Base-by-base conservation (phyloP, 2,329 filamentous ascomycete genomes). In the Colletotrichum truncatum region DNA sequence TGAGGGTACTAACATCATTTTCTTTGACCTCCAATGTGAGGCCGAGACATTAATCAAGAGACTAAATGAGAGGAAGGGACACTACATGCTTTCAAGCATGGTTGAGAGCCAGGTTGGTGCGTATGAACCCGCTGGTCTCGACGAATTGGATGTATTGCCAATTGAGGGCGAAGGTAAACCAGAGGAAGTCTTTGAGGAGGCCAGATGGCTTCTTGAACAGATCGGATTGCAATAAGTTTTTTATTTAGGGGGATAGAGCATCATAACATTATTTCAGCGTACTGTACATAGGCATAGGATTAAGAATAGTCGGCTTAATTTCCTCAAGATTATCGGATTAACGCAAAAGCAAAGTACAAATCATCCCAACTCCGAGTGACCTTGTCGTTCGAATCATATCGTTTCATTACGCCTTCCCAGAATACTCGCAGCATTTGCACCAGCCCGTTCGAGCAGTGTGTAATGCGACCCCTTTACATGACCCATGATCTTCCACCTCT, bases 41-140 rank as follows among this genome's bases (percentile, higher is more conserved):
- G 43, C 67, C 4, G 73, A 77, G n/a, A 69, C 70, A 16, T 49
- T 81, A 6, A 59, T 69, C 6, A 49, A 70, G 25, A 73, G 78
- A 4, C 48, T 75, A 4, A 62, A 71, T 6, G 49, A 66, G 30
- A 70, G 78, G 12, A 64, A 70, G 34, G 73, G 69, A 0, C 78
- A 80, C 55, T 80, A 77, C 48, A 80, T 80, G 78, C 70, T 72
- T 38, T 57, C 72, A 0, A 67, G 63, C 8, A 79, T 80, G 76
- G 73, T 78, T 0, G 71, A 75, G 23, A 71, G 74, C 2, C 78
- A 81, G 60, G 23, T 79, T 2, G 69, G 67, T 2, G 70, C 72
- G 1, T 72, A 76, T 11, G 77, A 80, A 60, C 58, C 60, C 2
- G 68, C 75, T 0, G 67, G 62, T 0, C 56, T 65, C 2, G 67